Evolutionary conservation across 83 land plant species (phyloP), one percentile per base, ranked within the genome.

Genomic region (Thuja plicata): DNA sequence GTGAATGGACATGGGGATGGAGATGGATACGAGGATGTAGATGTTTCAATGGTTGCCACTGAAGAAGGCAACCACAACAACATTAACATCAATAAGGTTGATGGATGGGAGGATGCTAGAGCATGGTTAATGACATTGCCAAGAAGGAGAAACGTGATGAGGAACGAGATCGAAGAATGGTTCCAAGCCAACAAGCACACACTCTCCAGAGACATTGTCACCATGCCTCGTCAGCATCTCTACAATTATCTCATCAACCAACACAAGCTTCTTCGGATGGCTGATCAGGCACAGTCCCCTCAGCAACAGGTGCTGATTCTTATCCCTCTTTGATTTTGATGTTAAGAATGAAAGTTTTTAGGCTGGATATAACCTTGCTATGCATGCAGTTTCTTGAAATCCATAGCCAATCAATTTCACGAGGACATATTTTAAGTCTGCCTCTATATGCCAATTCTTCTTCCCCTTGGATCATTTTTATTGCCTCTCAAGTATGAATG

Each of bases 51-150:
- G 27, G 78, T 74, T 74, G 78, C 15, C 78, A 32, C 16, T 7
- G 78, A 74, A 9, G 78, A 74, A 74, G 78, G 37, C 13, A 85
- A 34, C 21, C 37, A 86, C 70, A 86, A n/a, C 30, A 37, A 60
- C 71, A 85, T 19, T 21, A 86, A 86, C n/a, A 55, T 32, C 71
- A 60, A 16, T 41, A 57, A 57, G 87, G 62, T 52, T 21, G 71
- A 86, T 86, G 90, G 88, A 86, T 93, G 93, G 94, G 90, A 89
- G 50, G 82, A 85, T n/a, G 92, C 89, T 35, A 85, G 87, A 37
- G 85, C 94, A 4, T 94, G 95, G 95, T 88, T 94, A 74, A 73
- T 91, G 66, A 70, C 93, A 8, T 74, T 94, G 77, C 94, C 95
- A 5, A 88, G 88, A 38, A 88, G 91, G 48, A 87, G 90, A 60